Conservation (phyloP, 2,329 filamentous ascomycete genomes). For the Hymenotorrendiella dingleyae region DNA sequence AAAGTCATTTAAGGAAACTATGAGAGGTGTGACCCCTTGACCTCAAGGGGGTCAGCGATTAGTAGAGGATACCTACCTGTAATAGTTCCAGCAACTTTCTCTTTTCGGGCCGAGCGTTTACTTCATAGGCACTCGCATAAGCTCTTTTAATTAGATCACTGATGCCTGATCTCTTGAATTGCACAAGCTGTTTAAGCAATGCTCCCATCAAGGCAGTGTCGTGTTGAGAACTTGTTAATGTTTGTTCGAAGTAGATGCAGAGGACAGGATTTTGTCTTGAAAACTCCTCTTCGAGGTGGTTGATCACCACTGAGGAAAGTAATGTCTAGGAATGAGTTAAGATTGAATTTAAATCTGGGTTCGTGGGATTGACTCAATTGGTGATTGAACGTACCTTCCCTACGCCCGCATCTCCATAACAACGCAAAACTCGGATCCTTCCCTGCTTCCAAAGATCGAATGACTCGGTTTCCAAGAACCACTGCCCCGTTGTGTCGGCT, state of each 20-base stretch:
- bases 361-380: too few species aligned
- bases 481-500: conserved; percentile 3
- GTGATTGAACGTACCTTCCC: conserved; percentile 17
- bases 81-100: conserved; percentile 4
- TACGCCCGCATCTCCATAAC: conserved; percentile 13
- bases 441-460: conserved; percentile 15
- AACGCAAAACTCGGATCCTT: conserved; percentile 8
- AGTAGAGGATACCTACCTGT: conserved; percentile 3
- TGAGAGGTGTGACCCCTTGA: too few species aligned
- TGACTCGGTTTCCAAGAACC: conserved; percentile 10
- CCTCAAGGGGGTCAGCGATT: too few species aligned
- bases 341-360: not conserved
- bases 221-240: conserved; percentile 2
- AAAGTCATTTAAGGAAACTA: not conserved
- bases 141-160: conserved; percentile 5
- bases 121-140: conserved; percentile 8
- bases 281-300: conserved; percentile 8
- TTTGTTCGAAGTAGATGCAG: conserved; percentile 15
- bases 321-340: conserved; percentile 8
- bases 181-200: conserved; percentile 31
- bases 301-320: conserved; percentile 10
- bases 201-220: conserved; percentile 23
- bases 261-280: conserved; percentile 7
- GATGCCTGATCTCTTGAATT: conserved; percentile 6
- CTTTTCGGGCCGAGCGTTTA: not conserved